Base-by-base conservation (phyloP, 2,329 filamentous ascomycete genomes). In the Diplocarpon rosae region DNA sequence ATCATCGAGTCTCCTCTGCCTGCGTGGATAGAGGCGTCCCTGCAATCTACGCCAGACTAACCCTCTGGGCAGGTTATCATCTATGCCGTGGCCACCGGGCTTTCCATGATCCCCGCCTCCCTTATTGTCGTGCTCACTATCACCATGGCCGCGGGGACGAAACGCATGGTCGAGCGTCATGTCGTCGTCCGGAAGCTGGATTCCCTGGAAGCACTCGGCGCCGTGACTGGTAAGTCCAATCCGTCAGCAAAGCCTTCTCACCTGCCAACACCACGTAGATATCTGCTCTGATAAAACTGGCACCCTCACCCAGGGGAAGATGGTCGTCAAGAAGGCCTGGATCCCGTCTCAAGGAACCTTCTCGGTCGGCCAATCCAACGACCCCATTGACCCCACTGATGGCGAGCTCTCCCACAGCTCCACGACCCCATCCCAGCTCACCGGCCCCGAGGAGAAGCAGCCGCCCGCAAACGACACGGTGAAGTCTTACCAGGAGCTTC, bases 221-320 rank as follows among this genome's bases (percentile, higher is more conserved):
- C 68, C 34, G 73, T 77, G 24, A 75, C 72, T 28, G 69, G 73
- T 56, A 72, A 75, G 51, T 75, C 30, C 30, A 12, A 12, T 9
- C 30, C 9, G 5, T 9, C 30, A 12, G 30, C 4, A 32, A 12
- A 32, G n/a, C n/a, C 9, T 12, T 9, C 30, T 24, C 20, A 24
- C 30, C 27, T 15, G 69, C 67, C 36, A 40, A 44, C 29, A 10
- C 32, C 29, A 12, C 32, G 14, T 20, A 53, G 49, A 27, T 66
- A 79, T 88, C 37, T 85, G 83, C 59, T 85, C 80, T 0, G 83
- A 87, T 60, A 87, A 86, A 66, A 87, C 83, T 0, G 83, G 83
- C 4, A 83, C 79, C 0, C 63, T 84, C 44, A 45, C 37, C 7
- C 37, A 45, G 10, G 37, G 69, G 38, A 60, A 65, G 44, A 71